These are phyloP conservation scores for Tulasnella sp. DNA, from an alignment of 768 basidiomycete genomes.

Conservation along the genomic window DNA sequence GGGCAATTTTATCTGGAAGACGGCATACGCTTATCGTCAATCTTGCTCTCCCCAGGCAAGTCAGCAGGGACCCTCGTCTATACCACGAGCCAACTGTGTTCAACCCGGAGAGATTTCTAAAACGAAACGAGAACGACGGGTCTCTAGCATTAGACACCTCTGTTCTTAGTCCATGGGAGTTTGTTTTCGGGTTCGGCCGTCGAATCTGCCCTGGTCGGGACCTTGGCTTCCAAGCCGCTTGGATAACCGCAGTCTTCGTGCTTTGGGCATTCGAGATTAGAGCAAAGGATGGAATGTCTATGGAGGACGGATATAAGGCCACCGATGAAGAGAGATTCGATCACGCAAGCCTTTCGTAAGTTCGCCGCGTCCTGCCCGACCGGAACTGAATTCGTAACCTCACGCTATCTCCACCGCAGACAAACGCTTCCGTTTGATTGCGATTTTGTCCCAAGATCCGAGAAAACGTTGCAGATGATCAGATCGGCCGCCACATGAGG, in stretches of 20 bases:
- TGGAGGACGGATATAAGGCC: neutral
- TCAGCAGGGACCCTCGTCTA: neutral
- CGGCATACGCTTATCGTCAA: neutral
- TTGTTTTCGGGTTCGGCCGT: constrained; percentile 17
- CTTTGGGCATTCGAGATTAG: neutral
- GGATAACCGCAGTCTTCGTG: neutral
- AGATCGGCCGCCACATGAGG: too few species aligned
- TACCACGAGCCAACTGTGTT: neutral
- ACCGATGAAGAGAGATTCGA: neutral
- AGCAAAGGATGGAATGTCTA: neutral
- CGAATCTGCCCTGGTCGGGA: constrained; percentile 10
- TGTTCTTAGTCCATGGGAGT: neutral
- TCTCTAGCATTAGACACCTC: neutral
- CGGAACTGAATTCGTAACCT: neutral
- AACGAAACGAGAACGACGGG: neutral
- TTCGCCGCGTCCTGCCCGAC: neutral
- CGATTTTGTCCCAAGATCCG: neutral
- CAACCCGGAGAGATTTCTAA: neutral
- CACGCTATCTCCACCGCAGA: neutral
- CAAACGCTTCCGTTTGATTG: neutral
- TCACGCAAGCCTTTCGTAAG: neutral
- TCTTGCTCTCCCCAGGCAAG: neutral
- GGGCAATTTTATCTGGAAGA: neutral
- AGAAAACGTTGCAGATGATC: neutral
- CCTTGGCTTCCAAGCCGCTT: neutral